Evolutionary conservation across 2,329 filamentous ascomycete genomes (phyloP).

Genomic region (Mariannaea sp.): DNA sequence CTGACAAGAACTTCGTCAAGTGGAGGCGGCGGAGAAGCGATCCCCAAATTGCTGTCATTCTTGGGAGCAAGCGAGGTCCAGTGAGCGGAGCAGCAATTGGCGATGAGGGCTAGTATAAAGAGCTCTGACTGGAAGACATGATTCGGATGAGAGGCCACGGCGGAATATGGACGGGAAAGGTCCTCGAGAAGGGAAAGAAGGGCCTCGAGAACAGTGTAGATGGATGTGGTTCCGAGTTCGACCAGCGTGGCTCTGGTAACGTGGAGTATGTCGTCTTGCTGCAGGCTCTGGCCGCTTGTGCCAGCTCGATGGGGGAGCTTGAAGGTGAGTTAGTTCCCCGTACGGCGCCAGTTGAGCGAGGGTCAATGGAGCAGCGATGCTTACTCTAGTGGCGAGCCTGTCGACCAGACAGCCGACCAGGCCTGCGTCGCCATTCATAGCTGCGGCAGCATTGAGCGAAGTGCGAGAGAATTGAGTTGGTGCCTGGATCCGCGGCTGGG

Average conservation of each 20-base stretch:
- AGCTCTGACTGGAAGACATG: conserved; percentile 68
- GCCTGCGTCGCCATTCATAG: conserved; percentile 63
- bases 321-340: conserved; percentile 44
- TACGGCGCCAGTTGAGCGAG: conserved; percentile 3
- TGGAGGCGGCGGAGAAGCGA: conserved; percentile 40
- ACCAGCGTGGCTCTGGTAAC: conserved; percentile 66
- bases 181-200: conserved; percentile 64
- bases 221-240: conserved; percentile 60
- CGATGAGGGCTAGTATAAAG: conserved; percentile 65
- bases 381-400: conserved; percentile 65
- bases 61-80: conserved; percentile 54
- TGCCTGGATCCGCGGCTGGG: conserved; percentile 6
- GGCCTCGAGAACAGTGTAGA: conserved; percentile 60
- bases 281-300: conserved; percentile 59
- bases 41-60: conserved; percentile 21
- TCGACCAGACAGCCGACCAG: conserved; percentile 66
- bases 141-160: conserved; percentile 57
- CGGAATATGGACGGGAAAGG: conserved; percentile 58
- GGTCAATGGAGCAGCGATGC: conserved; percentile 18
- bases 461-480: conserved; percentile 22
- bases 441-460: conserved; percentile 33
- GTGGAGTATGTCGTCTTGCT: conserved; percentile 64
- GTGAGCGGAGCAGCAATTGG: conserved; percentile 67
- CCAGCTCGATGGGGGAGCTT: conserved; percentile 69
- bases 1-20: conserved; percentile 57